These are phyloP conservation scores for Teunomyces pallodes DNA, from an alignment of 805 yeast species.

Conservation along the genomic window DNA sequence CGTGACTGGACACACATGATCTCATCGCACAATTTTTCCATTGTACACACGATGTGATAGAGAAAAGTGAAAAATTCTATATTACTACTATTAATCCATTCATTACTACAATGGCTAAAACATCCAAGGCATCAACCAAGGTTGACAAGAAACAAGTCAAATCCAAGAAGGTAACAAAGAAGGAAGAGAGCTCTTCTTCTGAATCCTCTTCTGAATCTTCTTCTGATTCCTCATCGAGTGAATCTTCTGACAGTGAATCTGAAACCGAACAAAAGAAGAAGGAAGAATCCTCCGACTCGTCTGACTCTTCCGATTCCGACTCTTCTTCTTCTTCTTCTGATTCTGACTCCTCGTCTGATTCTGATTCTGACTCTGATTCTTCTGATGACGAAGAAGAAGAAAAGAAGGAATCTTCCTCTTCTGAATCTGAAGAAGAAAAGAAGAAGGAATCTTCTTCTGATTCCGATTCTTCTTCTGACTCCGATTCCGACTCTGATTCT, in stretches of 20 bases:
- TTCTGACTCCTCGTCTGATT: constrained; percentile 19
- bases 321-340: constrained; percentile 9
- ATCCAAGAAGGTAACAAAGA: constrained; percentile 20
- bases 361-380: constrained; percentile 32
- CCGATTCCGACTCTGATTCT: constrained; percentile 9
- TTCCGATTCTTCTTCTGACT: constrained; percentile 11
- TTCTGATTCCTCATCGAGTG: constrained; percentile 23
- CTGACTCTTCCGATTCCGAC: constrained; percentile 14
- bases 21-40: constrained; percentile 2
- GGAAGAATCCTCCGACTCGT: constrained; percentile 18
- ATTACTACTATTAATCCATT: not conserved
- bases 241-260: constrained; percentile 23
- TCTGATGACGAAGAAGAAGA: constrained; percentile 27
- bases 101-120: constrained; percentile 37
- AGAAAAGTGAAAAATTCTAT: constrained; percentile 3
- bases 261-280: constrained; percentile 20
- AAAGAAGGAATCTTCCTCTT: constrained; percentile 7
- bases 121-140: constrained; percentile 29
- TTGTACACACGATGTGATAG: not conserved
- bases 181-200: constrained; percentile 18
- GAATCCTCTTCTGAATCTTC: constrained; percentile 17
- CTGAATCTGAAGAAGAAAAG: constrained; percentile 5
- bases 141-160: constrained; percentile 21
- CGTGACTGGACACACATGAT: not conserved
- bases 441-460: constrained; percentile 12